These are phyloP conservation scores for Aeschynomene evenia DNA, from an alignment of 306 rosid species.

Conservation along the genomic window DNA sequence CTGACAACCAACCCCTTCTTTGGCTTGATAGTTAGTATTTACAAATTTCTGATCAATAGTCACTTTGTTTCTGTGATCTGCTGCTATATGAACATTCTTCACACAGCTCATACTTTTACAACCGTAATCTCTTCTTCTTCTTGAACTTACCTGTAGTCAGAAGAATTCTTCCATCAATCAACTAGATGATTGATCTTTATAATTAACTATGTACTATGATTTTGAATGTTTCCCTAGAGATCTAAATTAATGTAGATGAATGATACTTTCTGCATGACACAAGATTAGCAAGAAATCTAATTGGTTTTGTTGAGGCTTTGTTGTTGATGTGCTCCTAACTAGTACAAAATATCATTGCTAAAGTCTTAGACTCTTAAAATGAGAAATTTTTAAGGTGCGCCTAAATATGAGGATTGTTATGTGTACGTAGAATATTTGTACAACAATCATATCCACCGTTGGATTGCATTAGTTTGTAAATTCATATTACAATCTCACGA, in stretches of 20 bases:
- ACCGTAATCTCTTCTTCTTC: conserved; percentile 42
- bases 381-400: not conserved
- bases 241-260: not conserved
- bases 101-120: conserved; percentile 46
- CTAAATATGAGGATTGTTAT: no score
- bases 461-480: no score
- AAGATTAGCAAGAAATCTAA: not conserved
- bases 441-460: no score
- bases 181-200: no score
- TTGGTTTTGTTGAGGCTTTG: no score
- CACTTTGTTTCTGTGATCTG: conserved; percentile 38
- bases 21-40: conserved; percentile 36
- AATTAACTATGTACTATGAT: no score
- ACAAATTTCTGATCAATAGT: conserved; percentile 45
- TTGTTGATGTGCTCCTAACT: no score
- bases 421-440: no score
- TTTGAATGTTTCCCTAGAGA: not conserved
- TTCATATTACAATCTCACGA: no score
- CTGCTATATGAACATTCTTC: conserved; percentile 33
- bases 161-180: conserved; percentile 30
- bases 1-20: conserved; percentile 46
- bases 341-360: no score
- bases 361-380: not conserved
- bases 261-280: no score
- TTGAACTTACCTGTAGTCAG: conserved; percentile 37